Base-by-base conservation (phyloP, 352 stramenopile species). In the Poterioochromonas sp. region DNA sequence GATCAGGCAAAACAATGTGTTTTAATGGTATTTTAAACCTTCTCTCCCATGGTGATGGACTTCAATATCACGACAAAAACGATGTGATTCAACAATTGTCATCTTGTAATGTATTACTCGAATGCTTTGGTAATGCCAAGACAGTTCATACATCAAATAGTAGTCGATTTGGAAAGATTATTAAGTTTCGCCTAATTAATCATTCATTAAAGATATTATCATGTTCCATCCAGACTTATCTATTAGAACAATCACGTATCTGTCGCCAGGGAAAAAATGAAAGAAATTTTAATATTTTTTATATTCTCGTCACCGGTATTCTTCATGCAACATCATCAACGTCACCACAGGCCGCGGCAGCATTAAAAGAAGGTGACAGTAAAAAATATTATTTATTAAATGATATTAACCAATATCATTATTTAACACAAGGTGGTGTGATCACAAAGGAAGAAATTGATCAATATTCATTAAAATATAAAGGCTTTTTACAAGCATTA, bases 221-320 rank as follows among this genome's bases (percentile, higher is more conserved):
- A 39, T 90, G 90, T 8, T 88, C 89, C 76, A 94, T 86, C 49
- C 20, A 44, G 11, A 95, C 97, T 39, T 99, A 98, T 81, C 86
- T 99, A 64, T 85, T 99, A 26, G 95, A 99, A 83, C 92, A 76
- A 91, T 94, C n/a, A 92, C 98, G 39, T 89, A 97, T 0, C 88
- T 89, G 34, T 95, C 94, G 82, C 12, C 69, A 77, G 32, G 11
- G 22, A 41, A 83, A 93, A 22, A 83, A 90, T 1, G 96, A 99
- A 85, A 87, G 95, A 26, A 99, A 98, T 84, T 99, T 98, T 86
- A 94, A 99, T 84, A 94, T 99, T 47, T 99, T 99, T 82, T 99
- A 99, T 84, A 89, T 98, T 83, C 82, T 99, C 20, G 93, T 93
- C 80, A 87, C 89, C 0, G 92, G 90, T 62, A n/a, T n/a, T n/a